phyloP scores from a whole-genome alignment of 495 filamentous ascomycete genomes.

The Trichoderma reesei region DNA sequence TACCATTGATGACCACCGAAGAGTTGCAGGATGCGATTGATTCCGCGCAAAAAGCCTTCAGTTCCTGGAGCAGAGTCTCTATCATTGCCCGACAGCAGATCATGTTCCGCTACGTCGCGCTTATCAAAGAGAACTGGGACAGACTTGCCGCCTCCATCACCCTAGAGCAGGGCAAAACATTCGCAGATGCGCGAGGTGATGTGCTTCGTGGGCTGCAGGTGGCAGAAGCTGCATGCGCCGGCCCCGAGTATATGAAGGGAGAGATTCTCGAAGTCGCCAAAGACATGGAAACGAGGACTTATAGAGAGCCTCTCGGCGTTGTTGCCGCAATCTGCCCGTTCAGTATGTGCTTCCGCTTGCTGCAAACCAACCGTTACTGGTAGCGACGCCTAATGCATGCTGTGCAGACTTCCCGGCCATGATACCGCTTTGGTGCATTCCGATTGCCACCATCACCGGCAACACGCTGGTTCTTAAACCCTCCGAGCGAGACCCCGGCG shows the following conservation, averaged over 20 bases:
- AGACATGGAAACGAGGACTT: constrained; percentile 96
- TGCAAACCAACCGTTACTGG: neutral
- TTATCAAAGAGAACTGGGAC: constrained; percentile 94
- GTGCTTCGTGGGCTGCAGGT: constrained; percentile 93
- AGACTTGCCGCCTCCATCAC: constrained; percentile 90
- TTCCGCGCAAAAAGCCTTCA: constrained; percentile 83
- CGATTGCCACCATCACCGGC: constrained; percentile 85
- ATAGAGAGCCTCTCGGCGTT: constrained; percentile 85
- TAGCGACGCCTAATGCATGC: neutral
- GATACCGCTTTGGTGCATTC: constrained; percentile 97
- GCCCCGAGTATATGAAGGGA: constrained; percentile 85
- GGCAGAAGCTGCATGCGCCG: constrained; percentile 89
- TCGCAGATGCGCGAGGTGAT: constrained; percentile 89
- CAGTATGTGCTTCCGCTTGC: constrained; percentile 48
- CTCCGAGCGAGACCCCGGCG: constrained; percentile 95
- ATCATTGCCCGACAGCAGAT: constrained; percentile 83
- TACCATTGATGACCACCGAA: constrained; percentile 84
- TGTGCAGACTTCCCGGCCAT: constrained; percentile 88
- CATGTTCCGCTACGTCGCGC: constrained; percentile 86
- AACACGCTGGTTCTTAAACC: constrained; percentile 94
- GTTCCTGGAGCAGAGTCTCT: constrained; percentile 73
- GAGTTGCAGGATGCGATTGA: constrained; percentile 82
- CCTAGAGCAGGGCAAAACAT: constrained; percentile 95
- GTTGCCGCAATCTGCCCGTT: constrained; percentile 97
- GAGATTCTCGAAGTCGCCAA: constrained; percentile 94